Percentiles rank a stretch among this genome's conserved stretches.
Conservation (phyloP, 306 rosid genomes). For the Purshia tridentata region DNA sequence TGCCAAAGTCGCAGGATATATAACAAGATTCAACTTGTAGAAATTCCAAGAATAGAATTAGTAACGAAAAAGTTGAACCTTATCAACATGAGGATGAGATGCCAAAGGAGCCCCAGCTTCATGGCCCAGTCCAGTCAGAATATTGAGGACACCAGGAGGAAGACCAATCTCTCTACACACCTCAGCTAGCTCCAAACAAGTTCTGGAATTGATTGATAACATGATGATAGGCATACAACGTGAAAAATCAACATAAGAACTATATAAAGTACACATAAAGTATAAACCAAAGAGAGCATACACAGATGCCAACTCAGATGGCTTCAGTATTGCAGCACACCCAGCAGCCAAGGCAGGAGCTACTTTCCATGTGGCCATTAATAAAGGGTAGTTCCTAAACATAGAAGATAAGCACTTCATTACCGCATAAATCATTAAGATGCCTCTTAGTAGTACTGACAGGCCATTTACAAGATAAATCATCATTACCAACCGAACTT, state of each 20-base stretch:
- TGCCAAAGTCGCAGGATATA: neutral
- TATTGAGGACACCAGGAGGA: conserved; percentile 77
- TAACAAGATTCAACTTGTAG: neutral
- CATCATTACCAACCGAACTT: neutral
- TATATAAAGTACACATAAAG: conserved; percentile 21
- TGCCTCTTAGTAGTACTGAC: neutral
- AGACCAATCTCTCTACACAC: conserved; percentile 81
- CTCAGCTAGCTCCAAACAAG: conserved; percentile 83
- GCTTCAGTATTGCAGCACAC: conserved; percentile 95
- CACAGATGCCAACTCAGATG: conserved; percentile 93
- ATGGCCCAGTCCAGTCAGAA: conserved; percentile 84
- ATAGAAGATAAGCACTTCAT: conserved; percentile 25
- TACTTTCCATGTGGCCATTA: conserved; percentile 97
- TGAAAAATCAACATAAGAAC: conserved; percentile 12
- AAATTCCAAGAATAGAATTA: conserved; percentile 23
- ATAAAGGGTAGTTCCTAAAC: conserved; percentile 83
- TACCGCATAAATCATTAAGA: neutral
- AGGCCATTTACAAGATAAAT: neutral
- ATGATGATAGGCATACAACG: conserved; percentile 15
- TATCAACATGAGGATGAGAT: conserved; percentile 86
- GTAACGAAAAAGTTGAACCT: conserved; percentile 43
- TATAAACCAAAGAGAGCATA: conserved; percentile 41
- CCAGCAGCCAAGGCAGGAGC: conserved; percentile 99
- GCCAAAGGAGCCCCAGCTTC: conserved; percentile 99
- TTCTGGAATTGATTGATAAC: conserved; percentile 43